A percentile compares a stretch with the other conserved stretches of the same genome.
Evolutionary conservation across 2,329 filamentous ascomycete genomes (phyloP).

Genomic region (Colletotrichum aenigma): DNA sequence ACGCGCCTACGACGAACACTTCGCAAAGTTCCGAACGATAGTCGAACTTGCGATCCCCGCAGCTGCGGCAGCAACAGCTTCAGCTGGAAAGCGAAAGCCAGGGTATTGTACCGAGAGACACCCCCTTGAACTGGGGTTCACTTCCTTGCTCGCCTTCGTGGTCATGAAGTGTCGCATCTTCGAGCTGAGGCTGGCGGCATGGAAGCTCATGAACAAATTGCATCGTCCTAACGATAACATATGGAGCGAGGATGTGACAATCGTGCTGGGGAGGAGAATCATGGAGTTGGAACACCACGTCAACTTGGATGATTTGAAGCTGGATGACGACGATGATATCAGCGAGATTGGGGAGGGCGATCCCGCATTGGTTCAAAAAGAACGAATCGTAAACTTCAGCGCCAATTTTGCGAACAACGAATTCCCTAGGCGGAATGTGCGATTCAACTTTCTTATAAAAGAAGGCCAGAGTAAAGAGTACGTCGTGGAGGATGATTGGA

Average conservation of each 20-base stretch:
- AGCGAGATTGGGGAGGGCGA: background rate
- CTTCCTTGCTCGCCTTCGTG: background rate
- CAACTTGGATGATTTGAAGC: background rate
- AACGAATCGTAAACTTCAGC: background rate
- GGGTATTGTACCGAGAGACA: background rate
- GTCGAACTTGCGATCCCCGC: background rate
- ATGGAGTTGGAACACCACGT: constrained; percentile 35
- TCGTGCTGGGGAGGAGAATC: constrained; percentile 33
- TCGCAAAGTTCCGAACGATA: constrained; percentile 26
- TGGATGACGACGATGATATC: background rate
- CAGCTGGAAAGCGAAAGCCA: background rate
- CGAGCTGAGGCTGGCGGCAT: background rate
- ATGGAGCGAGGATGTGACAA: constrained; percentile 36
- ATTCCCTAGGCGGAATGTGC: background rate
- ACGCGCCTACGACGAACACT: constrained; percentile 32
- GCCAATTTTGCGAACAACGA: background rate
- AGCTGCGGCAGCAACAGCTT: background rate
- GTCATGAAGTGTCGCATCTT: background rate
- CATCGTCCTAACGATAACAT: constrained; percentile 37
- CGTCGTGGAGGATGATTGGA: background rate
- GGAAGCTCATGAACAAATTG: background rate
- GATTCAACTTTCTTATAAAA: background rate
- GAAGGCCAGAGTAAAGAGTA: background rate
- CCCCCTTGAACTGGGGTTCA: background rate
- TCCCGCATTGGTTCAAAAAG: background rate